Conservation (phyloP, 805 yeast genomes). For the Teunomyces lycoperdinae region DNA sequence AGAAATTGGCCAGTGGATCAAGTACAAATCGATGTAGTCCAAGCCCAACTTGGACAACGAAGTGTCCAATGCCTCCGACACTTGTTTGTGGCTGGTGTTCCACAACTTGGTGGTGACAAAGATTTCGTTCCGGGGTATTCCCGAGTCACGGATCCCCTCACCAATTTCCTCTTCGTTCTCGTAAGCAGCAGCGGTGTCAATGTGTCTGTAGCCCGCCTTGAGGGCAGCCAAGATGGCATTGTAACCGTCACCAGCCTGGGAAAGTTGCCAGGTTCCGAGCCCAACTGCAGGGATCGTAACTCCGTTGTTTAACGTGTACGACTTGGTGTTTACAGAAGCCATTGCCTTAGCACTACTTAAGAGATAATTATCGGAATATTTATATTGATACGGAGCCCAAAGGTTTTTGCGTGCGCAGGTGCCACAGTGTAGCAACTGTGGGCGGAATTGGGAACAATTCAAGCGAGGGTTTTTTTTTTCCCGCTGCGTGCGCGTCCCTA, state of each 20-base stretch:
- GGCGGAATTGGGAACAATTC: not conserved
- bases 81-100: conserved; percentile 52
- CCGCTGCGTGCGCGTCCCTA: no score
- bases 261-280: conserved; percentile 65
- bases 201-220: conserved; percentile 68
- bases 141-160: conserved; percentile 49
- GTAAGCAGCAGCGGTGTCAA: conserved; percentile 74
- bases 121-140: conserved; percentile 60
- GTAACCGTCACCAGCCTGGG: conserved; percentile 51
- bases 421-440: not conserved
- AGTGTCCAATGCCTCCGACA: conserved; percentile 50
- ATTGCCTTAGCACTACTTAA: not conserved
- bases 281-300: conserved; percentile 63
- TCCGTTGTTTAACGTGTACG: conserved; percentile 58
- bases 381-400: no score
- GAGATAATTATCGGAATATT: no score
- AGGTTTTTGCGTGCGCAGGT: no score
- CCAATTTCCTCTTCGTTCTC: conserved; percentile 67
- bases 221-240: conserved; percentile 60
- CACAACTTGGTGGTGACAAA: conserved; percentile 73
- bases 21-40: conserved; percentile 75
- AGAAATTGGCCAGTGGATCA: conserved; percentile 82
- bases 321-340: conserved; percentile 9
- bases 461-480: no score
- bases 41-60: conserved; percentile 62